phyloP scores from a whole-genome alignment of 2,329 filamentous ascomycete species.

The Hypoxylon rubiginosum region DNA sequence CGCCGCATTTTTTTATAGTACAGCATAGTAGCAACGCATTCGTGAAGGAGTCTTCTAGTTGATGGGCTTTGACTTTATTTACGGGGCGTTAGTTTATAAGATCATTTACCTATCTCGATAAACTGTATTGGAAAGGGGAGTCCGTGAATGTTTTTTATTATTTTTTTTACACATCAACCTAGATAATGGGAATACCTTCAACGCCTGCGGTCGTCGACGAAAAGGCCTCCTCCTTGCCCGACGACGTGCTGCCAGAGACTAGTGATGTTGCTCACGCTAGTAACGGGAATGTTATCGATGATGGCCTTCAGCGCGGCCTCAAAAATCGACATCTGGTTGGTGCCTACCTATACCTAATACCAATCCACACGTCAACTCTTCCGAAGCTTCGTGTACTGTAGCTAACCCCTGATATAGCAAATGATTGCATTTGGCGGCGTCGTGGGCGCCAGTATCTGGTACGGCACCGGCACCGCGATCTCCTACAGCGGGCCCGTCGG shows the following conservation, averaged over 20 bases:
- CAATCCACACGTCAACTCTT: neutral
- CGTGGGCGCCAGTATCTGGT: constrained; percentile 49
- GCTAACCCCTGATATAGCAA: constrained; percentile 37
- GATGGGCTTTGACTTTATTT: no score
- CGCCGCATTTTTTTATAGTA: neutral
- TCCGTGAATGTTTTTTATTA: no score
- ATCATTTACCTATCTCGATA: neutral
- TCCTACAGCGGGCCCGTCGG: constrained; percentile 51
- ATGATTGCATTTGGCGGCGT: constrained; percentile 51
- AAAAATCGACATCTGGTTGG: constrained; percentile 49
- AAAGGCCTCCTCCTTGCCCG: constrained; percentile 27
- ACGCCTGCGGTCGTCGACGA: constrained; percentile 10
- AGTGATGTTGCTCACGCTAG: constrained; percentile 31
- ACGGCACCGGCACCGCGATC: constrained; percentile 50
- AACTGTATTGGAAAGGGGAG: neutral
- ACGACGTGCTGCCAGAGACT: constrained; percentile 19
- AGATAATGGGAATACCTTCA: constrained; percentile 14
- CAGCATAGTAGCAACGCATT: neutral
- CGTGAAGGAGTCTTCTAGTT: neutral
- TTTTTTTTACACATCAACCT: neutral
- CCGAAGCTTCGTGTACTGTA: neutral
- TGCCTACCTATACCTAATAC: neutral
- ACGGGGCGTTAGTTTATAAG: neutral
- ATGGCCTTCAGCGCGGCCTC: constrained; percentile 48
- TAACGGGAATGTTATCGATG: constrained; percentile 48